phyloP scores from a whole-genome alignment of 768 basidiomycete species.

The Tulasnella sp. region DNA sequence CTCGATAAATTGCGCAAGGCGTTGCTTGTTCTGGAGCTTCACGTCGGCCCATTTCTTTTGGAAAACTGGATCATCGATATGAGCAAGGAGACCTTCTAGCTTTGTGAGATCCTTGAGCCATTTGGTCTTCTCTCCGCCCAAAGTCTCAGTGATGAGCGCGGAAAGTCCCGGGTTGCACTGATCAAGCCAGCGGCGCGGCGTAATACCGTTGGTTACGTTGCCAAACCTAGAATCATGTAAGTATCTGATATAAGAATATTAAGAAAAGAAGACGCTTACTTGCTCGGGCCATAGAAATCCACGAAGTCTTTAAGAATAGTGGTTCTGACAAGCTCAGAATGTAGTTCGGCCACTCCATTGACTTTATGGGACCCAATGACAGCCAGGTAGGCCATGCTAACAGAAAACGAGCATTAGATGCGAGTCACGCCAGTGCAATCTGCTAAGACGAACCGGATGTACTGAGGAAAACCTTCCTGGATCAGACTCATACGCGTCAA shows the following conservation, averaged over 20 bases:
- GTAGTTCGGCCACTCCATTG: conserved; percentile 97
- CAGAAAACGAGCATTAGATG: background rate
- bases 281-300: conserved; percentile 86
- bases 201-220: conserved; percentile 96
- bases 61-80: conserved; percentile 74
- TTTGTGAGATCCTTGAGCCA: conserved; percentile 87
- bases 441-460: conserved; percentile 49
- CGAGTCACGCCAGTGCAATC: too few species aligned
- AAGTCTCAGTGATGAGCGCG: conserved; percentile 78
- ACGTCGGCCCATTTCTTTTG: conserved; percentile 78
- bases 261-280: conserved; percentile 47
- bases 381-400: conserved; percentile 87
- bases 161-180: conserved; percentile 89
- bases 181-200: conserved; percentile 91
- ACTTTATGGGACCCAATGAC: conserved; percentile 65
- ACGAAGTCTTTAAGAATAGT: conserved; percentile 68
- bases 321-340: conserved; percentile 77
- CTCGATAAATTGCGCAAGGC: conserved; percentile 76
- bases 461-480: conserved; percentile 49
- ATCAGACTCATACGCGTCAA: conserved; percentile 89
- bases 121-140: conserved; percentile 69
- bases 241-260: background rate
- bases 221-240: conserved; percentile 56
- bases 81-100: conserved; percentile 75
- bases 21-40: conserved; percentile 89